A percentile compares a stretch with the other conserved stretches of the same genome.
Conservation (phyloP, 2,329 filamentous ascomycete genomes). For the Colletotrichum sp. region DNA sequence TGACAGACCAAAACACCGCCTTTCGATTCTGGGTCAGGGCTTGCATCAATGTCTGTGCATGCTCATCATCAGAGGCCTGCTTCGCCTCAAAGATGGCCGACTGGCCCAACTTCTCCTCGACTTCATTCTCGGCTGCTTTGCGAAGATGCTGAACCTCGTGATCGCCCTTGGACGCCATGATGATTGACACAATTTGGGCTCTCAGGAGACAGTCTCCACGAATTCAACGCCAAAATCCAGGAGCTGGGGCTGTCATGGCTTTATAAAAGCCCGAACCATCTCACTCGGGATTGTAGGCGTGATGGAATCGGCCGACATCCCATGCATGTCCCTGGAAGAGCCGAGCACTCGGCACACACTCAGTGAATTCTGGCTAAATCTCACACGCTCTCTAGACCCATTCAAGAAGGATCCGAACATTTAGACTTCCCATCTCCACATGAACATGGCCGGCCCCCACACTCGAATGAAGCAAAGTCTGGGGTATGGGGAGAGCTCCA, state of each 20-base stretch:
- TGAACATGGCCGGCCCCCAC: not conserved
- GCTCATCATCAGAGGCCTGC: constrained; percentile 23
- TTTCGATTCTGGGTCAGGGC: constrained; percentile 34
- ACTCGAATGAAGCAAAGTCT: not conserved
- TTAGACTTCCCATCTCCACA: not conserved
- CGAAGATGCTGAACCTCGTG: constrained; percentile 6
- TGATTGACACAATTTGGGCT: not conserved
- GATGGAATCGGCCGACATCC: not conserved
- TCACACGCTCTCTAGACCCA: not conserved
- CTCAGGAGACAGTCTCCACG: not conserved
- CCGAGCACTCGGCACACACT: not conserved
- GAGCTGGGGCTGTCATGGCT: not conserved
- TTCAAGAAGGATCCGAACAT: not conserved
- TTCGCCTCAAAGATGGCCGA: constrained; percentile 17
- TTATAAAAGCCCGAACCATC: not conserved
- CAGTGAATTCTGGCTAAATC: not conserved
- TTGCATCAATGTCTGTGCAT: constrained; percentile 27
- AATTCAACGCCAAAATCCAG: accelerated
- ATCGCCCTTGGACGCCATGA: not conserved
- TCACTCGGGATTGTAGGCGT: not conserved
- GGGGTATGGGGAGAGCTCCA: not conserved
- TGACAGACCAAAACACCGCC: constrained; percentile 40
- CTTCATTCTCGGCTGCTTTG: constrained; percentile 12
- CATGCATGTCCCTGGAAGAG: not conserved
- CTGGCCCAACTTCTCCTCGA: constrained; percentile 12